Evolutionary conservation across 352 stramenopile genomes (phyloP).

Genomic region (Phytophthora macrochlamydospora): DNA sequence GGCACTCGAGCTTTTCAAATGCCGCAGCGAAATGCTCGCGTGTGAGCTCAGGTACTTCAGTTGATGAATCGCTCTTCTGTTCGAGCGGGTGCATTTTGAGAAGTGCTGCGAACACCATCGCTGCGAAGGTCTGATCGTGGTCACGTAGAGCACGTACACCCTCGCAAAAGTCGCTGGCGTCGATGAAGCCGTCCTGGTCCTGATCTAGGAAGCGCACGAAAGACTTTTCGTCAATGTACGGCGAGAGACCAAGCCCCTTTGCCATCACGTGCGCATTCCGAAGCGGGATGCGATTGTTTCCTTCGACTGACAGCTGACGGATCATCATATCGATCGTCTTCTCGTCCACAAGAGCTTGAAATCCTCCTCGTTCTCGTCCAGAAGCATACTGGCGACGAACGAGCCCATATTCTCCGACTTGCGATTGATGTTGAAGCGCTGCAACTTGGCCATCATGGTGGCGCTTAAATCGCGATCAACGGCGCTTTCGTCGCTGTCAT

Average conservation of each 20-base stretch:
- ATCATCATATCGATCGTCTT: slow-evolving; percentile 73
- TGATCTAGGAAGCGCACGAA: slow-evolving; percentile 74
- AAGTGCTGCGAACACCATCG: slow-evolving; percentile 70
- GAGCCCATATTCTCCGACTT: slow-evolving; percentile 80
- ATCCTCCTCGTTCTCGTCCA: slow-evolving; percentile 59
- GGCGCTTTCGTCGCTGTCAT: slow-evolving; percentile 3
- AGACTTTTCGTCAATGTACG: slow-evolving; percentile 62
- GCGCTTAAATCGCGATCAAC: slow-evolving; percentile 39
- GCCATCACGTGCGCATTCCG: slow-evolving; percentile 57
- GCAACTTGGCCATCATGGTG: slow-evolving; percentile 55
- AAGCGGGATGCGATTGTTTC: slow-evolving; percentile 49
- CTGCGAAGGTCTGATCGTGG: slow-evolving; percentile 57
- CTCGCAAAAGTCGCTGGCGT: slow-evolving; percentile 70
- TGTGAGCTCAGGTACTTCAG: slow-evolving; percentile 15
- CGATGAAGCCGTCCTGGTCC: slow-evolving; percentile 76
- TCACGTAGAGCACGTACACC: slow-evolving; percentile 63
- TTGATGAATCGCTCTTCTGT: slow-evolving; percentile 21
- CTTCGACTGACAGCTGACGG: slow-evolving; percentile 60
- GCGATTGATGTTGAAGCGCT: slow-evolving; percentile 82
- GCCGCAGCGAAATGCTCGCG: slow-evolving; percentile 48
- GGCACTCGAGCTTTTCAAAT: slow-evolving; percentile 66
- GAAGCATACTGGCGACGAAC: slow-evolving; percentile 64
- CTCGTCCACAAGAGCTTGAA: slow-evolving; percentile 59
- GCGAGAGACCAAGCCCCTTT: slow-evolving; percentile 60
- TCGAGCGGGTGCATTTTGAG: slow-evolving; percentile 45